Percentiles rank a stretch among this genome's conserved stretches.
Conservation (phyloP, 768 basidiomycete species). For the Mycena galopus region DNA sequence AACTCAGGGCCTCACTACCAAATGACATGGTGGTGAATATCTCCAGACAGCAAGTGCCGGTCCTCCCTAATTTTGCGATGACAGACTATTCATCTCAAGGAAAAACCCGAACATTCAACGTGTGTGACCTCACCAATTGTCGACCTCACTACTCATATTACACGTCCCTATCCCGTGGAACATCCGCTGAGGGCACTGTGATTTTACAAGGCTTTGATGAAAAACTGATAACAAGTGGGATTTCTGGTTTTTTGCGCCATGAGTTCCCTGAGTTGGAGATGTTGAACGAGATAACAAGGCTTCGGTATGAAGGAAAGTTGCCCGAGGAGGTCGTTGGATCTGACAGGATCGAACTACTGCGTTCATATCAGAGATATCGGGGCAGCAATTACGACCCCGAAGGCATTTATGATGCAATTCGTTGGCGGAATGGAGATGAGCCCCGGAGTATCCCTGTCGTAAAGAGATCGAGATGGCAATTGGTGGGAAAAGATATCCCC, state of each 20-base stretch:
- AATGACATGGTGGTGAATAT: background rate
- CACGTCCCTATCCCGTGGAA: background rate
- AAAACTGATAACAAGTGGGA: background rate
- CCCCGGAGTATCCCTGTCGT: too few relatives aligned
- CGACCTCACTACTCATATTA: background rate
- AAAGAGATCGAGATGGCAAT: too few relatives aligned
- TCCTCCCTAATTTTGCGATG: background rate
- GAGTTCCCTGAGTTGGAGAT: background rate
- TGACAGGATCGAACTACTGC: too few relatives aligned
- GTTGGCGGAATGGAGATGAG: too few relatives aligned
- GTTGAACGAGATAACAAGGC: background rate
- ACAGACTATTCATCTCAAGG: background rate
- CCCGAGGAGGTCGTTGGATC: too few relatives aligned
- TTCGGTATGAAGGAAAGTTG: background rate
- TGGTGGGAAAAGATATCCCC: too few relatives aligned
- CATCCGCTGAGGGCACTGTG: background rate
- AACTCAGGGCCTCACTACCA: background rate
- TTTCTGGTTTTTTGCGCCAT: background rate
- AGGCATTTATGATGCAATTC: too few relatives aligned
- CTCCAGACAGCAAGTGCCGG: background rate
- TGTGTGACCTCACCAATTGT: background rate
- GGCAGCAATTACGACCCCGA: too few relatives aligned
- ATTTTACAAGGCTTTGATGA: background rate
- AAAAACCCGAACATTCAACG: background rate
- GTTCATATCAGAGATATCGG: too few relatives aligned